Base-by-base conservation (phyloP, 306 rosid species). In the Cucurbita argyrosperma region DNA sequence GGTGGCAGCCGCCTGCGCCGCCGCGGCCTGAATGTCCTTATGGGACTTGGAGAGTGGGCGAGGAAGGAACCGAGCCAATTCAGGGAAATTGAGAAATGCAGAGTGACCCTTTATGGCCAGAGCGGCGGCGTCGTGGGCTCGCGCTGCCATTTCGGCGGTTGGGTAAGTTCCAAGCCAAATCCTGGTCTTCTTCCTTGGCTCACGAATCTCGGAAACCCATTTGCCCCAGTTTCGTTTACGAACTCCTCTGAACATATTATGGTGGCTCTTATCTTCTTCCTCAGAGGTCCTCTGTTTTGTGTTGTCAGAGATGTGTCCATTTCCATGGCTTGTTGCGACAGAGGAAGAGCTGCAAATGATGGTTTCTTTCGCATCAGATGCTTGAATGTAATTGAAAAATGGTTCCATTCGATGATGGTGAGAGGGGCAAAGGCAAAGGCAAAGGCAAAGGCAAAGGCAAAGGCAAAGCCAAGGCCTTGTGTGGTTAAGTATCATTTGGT, bases 71-170 rank as follows among this genome's bases (percentile, higher is more conserved):
- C 62, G 35, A 3, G 87, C 86, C 59, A 90, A 45, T 61, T 92
- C 82, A 11, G 98, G 98, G 79, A 92, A 92, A 76, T 92, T 92
- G 57, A 92, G 91, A 79, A 66, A 83, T 16, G 98, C 96, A 39
- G 96, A 83, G 23, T 73, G 40, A 19, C 98, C 98, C 68, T 92
- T 92, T 65, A 90, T 90, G 38, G 98, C 96, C 26, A 86, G 71
- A 39, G 98, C 89, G 0, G 98, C 98, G 18, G 89, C 96, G 81
- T 92, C 98, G 61, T 92, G 98, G 6, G 98, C 98, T 78, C 93
- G 77, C 2, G 98, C 98, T 7, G 98, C 98, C 98, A 92, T 92
- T 81, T 87, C 96, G 9, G 98, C 86, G 1, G 93, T 90, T 0
- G 91, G 85, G 74, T 86, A 90, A 23, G 96, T 90, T 35, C 98